Conservation (phyloP, 306 rosid species). For the Lathyrus aphaca region DNA sequence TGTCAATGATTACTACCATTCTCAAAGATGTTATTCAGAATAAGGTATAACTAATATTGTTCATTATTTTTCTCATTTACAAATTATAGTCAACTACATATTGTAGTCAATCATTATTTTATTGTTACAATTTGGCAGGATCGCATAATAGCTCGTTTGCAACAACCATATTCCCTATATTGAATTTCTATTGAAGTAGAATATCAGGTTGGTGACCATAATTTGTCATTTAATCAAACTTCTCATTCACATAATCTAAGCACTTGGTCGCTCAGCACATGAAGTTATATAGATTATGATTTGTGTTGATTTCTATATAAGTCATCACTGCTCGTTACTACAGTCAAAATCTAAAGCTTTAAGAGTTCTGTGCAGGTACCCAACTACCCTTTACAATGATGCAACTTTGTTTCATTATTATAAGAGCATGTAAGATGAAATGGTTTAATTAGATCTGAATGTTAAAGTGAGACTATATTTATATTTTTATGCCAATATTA, state of each 20-base stretch:
- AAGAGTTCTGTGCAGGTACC: too few relatives aligned
- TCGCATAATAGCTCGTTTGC: constrained; percentile 92
- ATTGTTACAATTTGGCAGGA: constrained; percentile 59
- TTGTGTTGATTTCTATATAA: too few relatives aligned
- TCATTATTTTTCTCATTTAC: constrained; percentile 6
- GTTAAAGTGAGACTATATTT: too few relatives aligned
- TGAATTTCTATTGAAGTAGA: constrained; percentile 98
- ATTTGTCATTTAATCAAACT: background rate
- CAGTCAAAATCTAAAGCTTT: too few relatives aligned
- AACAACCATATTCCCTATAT: constrained; percentile 93
- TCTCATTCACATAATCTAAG: background rate
- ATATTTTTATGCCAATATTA: too few relatives aligned
- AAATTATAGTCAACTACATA: background rate
- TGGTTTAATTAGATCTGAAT: too few relatives aligned
- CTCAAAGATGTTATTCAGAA: constrained; percentile 90
- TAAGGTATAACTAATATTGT: constrained; percentile 57
- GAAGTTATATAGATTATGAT: background rate
- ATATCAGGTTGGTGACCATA: constrained; percentile 68
- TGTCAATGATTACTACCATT: constrained; percentile 75
- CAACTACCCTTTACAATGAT: too few relatives aligned
- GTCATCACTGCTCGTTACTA: too few relatives aligned
- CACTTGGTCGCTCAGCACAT: constrained; percentile 1
- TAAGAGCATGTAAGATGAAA: too few relatives aligned
- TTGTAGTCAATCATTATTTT: background rate
- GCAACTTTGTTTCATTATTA: too few relatives aligned